Percentiles rank a stretch among this genome's conserved stretches.
Evolutionary conservation across 1,284 basidiomycete species (phyloP).

Genomic region (Cystobasidiaceae sp.): DNA sequence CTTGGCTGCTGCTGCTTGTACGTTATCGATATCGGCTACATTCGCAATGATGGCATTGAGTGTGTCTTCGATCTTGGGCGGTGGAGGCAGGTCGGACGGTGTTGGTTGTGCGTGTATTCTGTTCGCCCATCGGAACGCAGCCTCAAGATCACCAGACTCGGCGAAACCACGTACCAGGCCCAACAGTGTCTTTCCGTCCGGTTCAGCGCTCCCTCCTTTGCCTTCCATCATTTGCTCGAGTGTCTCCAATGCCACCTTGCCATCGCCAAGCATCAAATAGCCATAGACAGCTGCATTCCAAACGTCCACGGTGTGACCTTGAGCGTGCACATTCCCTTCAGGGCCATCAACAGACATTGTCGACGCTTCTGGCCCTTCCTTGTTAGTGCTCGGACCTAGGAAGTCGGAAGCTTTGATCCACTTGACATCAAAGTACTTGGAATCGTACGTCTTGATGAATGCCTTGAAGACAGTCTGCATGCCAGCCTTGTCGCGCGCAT

Average conservation of each 20-base stretch:
- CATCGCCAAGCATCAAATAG: conserved; percentile 6
- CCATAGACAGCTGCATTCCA: conserved; percentile 20
- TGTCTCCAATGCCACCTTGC: background rate
- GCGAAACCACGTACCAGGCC: conserved; percentile 16
- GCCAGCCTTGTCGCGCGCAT: background rate
- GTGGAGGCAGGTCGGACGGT: conserved; percentile 14
- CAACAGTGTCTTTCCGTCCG: background rate
- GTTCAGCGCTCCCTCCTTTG: background rate
- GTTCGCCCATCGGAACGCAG: conserved; percentile 28
- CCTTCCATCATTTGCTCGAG: conserved; percentile 20
- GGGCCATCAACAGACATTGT: background rate
- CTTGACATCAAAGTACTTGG: background rate
- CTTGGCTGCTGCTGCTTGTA: conserved; percentile 17
- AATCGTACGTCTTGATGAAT: background rate
- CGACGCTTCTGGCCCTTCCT: background rate
- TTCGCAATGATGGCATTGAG: conserved; percentile 26
- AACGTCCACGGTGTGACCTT: background rate
- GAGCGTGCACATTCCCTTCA: background rate
- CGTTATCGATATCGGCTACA: background rate
- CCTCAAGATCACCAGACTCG: conserved; percentile 22
- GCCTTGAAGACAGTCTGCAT: conserved; percentile 8
- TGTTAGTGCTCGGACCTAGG: background rate
- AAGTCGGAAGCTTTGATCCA: background rate
- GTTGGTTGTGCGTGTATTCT: conserved; percentile 19
- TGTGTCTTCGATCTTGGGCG: conserved; percentile 17